Conservation (phyloP, 2,329 filamentous ascomycete species). For the Trichoderma breve region DNA sequence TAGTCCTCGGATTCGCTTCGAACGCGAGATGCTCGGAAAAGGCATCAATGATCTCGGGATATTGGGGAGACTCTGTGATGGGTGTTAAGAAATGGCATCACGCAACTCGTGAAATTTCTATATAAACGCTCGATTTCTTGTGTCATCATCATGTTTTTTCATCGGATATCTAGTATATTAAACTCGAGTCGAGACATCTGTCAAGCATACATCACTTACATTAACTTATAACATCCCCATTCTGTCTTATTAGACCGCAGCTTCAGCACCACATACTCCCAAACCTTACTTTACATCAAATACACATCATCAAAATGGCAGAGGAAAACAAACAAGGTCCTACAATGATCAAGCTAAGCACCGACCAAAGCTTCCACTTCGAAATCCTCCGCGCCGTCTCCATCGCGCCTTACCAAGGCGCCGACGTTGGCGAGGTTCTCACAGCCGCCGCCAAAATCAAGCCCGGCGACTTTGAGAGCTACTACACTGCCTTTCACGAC, state of each 20-base stretch:
- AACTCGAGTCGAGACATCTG: background rate
- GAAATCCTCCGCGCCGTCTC: conserved; percentile 28
- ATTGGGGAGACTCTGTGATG: background rate
- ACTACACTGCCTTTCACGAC: conserved; percentile 24
- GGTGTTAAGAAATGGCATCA: background rate
- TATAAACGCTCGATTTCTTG: background rate
- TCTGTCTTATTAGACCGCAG: background rate
- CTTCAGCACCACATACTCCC: background rate
- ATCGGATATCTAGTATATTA: accelerated
- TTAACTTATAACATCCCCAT: background rate
- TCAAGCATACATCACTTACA: background rate
- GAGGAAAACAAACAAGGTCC: background rate
- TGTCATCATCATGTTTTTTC: background rate
- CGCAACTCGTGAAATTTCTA: background rate
- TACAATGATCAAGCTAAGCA: conserved; percentile 25
- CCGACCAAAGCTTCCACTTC: conserved; percentile 27
- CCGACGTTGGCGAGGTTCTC: conserved; percentile 35
- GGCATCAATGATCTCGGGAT: background rate
- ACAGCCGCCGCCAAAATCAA: conserved; percentile 26
- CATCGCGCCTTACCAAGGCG: conserved; percentile 26
- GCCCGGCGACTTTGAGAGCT: conserved; percentile 28
- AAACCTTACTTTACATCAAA: background rate
- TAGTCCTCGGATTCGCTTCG: background rate
- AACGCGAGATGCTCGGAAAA: background rate
- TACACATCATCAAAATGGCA: background rate